These are phyloP conservation scores for Tanozyma kutaoensis DNA, from an alignment of 805 yeast species.

Conservation along the genomic window DNA sequence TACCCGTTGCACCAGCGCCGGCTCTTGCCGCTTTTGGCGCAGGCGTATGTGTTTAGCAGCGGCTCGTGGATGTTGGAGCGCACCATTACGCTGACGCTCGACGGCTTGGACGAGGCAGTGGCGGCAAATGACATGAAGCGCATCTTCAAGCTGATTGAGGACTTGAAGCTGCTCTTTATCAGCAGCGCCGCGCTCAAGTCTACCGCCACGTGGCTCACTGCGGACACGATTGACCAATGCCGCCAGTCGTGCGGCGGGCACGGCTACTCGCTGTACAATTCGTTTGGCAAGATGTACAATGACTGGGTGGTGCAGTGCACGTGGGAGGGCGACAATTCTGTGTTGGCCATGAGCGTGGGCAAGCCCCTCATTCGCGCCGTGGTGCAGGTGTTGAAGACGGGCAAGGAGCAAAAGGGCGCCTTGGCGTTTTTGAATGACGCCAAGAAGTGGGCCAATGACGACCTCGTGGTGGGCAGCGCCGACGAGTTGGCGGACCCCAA, in stretches of 20 bases:
- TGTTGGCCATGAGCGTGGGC: slow-evolving; percentile 10
- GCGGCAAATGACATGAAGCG: slow-evolving; percentile 5
- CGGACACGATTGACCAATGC: slow-evolving; percentile 10
- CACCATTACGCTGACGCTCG: slow-evolving; percentile 4
- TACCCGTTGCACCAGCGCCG: slow-evolving; percentile 10
- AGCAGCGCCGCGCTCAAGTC: slow-evolving; percentile 9
- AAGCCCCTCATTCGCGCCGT: slow-evolving; percentile 8
- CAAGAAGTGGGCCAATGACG: slow-evolving; percentile 5
- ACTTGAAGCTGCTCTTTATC: slow-evolving; percentile 7
- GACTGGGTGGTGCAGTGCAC: slow-evolving; percentile 12
- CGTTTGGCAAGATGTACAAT: slow-evolving; percentile 8
- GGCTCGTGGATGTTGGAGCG: slow-evolving; percentile 8
- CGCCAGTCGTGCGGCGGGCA: slow-evolving; percentile 11
- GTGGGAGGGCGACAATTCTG: slow-evolving; percentile 12
- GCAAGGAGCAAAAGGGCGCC: slow-evolving; percentile 6
- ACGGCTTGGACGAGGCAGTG: slow-evolving; percentile 7
- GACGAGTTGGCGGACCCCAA: slow-evolving; percentile 4
- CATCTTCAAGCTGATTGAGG: slow-evolving; percentile 4
- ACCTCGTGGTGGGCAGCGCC: slow-evolving; percentile 3
- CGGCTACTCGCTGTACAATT: slow-evolving; percentile 9
- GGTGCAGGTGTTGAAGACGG: slow-evolving; percentile 4
- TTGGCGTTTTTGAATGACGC: slow-evolving; percentile 8
- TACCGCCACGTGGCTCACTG: slow-evolving; percentile 10
- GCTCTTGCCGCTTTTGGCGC: slow-evolving; percentile 9
- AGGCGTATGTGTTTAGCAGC: slow-evolving; percentile 7